A percentile compares a stretch with the other conserved stretches of the same genome.
Evolutionary conservation across 1,284 basidiomycete species (phyloP).

Genomic region (Papiliotrema flavescens): DNA sequence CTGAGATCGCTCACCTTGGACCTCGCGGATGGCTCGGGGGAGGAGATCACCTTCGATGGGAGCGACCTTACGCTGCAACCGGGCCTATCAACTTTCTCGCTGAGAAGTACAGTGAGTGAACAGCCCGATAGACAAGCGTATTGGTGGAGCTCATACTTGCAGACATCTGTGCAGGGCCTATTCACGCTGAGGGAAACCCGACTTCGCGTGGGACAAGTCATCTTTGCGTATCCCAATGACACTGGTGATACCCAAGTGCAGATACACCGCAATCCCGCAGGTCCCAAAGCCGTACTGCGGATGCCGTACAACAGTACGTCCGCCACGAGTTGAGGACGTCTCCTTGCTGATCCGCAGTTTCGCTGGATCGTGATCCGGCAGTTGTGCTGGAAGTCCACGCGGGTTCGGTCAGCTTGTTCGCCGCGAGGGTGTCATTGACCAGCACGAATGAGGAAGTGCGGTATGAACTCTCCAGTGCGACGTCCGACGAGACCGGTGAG

Average conservation of each 20-base stretch:
- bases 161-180: conserved; percentile 1
- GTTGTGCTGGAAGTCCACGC: conserved; percentile 31
- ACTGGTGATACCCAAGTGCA: neutral
- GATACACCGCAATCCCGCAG: neutral
- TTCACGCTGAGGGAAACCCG: neutral
- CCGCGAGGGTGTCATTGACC: conserved; percentile 14
- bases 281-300: conserved; percentile 19
- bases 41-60: conserved; percentile 29
- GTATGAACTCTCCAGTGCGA: conserved; percentile 18
- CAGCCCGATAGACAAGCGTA: conserved; percentile 5
- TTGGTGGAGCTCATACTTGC: conserved; percentile 20
- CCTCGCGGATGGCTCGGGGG: conserved; percentile 25
- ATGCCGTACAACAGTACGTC: conserved; percentile 39
- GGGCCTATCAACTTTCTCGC: conserved; percentile 21
- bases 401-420: conserved; percentile 14
- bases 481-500: neutral
- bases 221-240: neutral
- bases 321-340: neutral
- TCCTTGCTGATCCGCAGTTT: conserved; percentile 19
- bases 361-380: conserved; percentile 32
- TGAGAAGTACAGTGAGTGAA: too few species aligned
- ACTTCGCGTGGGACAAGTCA: neutral
- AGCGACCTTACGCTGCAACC: conserved; percentile 21
- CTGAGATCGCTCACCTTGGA: conserved; percentile 30
- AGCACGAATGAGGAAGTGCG: conserved; percentile 22